Evolutionary conservation across 169 alveolate genomes (phyloP), one percentile per base, ranked within the genome.

Genomic region (Eimeria nieschulzi): DNA sequence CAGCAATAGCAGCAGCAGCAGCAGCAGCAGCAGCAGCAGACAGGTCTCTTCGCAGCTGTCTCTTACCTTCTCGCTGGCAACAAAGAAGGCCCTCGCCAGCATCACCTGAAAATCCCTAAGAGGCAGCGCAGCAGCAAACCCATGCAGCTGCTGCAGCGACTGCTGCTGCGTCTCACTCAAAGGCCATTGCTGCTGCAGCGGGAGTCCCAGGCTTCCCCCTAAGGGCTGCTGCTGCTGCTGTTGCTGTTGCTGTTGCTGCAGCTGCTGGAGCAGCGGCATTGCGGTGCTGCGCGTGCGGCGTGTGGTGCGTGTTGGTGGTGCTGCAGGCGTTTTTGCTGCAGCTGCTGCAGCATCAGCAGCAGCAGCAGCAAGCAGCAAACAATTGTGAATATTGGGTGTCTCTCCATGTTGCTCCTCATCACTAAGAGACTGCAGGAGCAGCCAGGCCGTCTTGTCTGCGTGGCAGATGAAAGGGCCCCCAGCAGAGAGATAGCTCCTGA

Each of bases 161-260:
- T 82, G 63, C 78, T 63, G 90, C 78, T 59, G 90, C 78, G 17
- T 59, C 78, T 63, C 53, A 21, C 79, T 59, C 26, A 61, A 53
- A 5, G 66, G 75, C 78, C 78, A 63, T 21, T 82, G 78, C 78
- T 82, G 90, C 90, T 56, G 78, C 90, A 23, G 15, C 78, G 68
- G 56, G 55, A 33, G 72, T 72, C 87, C 59, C 26, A 25, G 87
- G 73, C 26, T 21, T 19, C 87, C 73, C 87, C 15, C 59, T 10
- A 66, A 25, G 76, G 13, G 33, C 23, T 13, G 13, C 55, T 79
- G 73, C 87, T 56, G 87, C 87, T 21, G 71, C 86, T 51, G 64
- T 5, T 3, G 51, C 83, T 75, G 46, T n/a, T 39, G 84, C 84
- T 75, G 84, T 63, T 75, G 26, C 84, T 53, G 87, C 73, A 25